phyloP scores from a whole-genome alignment of 306 rosid species.

The Cicer bijugum region DNA sequence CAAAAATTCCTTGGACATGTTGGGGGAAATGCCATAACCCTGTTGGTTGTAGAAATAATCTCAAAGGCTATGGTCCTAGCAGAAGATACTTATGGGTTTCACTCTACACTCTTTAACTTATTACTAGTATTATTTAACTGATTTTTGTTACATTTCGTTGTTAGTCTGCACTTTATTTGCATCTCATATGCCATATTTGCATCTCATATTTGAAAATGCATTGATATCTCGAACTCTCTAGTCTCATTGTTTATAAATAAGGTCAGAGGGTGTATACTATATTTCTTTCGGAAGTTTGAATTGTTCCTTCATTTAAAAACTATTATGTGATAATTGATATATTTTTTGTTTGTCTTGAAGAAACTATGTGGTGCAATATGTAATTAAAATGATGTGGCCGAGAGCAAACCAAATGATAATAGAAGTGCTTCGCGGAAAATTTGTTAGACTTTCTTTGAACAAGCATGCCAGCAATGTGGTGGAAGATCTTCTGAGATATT shows the following conservation, averaged over 20 bases:
- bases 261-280: too few species aligned
- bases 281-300: not conserved
- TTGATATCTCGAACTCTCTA: too few species aligned
- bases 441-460: constrained; percentile 46
- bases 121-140: not conserved
- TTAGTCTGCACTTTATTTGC: too few species aligned
- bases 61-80: constrained; percentile 41
- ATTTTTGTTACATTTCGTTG: too few species aligned
- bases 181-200: too few species aligned
- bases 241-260: too few species aligned
- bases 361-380: constrained; percentile 56
- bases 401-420: not conserved
- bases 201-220: too few species aligned
- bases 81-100: constrained; percentile 54
- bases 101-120: not conserved
- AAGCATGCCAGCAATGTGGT: constrained; percentile 60
- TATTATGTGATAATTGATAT: not conserved
- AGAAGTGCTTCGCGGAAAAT: constrained; percentile 21
- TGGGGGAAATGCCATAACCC: not conserved
- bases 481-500: constrained; percentile 36
- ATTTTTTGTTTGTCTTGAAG: constrained; percentile 33
- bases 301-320: not conserved
- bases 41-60: constrained; percentile 22
- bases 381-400: constrained; percentile 8
- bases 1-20: constrained; percentile 38